Evolutionary conservation across 495 filamentous ascomycete genomes (phyloP), one percentile per base, ranked within the genome.

Genomic region (Ramalina peruviana): DNA sequence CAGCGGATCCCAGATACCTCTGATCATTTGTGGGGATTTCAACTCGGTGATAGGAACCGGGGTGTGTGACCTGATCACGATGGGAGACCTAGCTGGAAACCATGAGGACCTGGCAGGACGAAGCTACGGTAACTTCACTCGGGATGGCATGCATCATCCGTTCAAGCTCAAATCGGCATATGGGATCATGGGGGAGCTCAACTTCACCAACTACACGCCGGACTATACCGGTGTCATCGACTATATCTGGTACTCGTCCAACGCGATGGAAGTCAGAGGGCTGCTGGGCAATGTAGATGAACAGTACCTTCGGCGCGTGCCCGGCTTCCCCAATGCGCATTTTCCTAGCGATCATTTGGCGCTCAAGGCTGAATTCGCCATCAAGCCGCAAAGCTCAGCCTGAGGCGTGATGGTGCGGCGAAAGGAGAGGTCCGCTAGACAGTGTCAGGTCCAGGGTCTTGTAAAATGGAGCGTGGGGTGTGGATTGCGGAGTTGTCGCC

Each of bases 281-380:
- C 65, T 98, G 50, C 84, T 98, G 10, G 93, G 92, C 6, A 81
- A 90, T 36, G 86, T 95, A 11, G 93, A 98, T 65, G 78, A 79
- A 59, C 80, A 92, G 12, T 94, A 97, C 65, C 80, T 98, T 50
- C 81, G 83, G 56, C 75, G 81, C 41, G 88, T 96, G 5, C 92
- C 92, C 3, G 92, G 92, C 0, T 98, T 97, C 66, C 92, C 92
- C 11, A 94, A 97, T 58, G 89, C 84, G 62, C 92, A 97, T 67
- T 96, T 95, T 69, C 93, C 93, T 1, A 92, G 87, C 64, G 92
- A 98, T 65, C 92, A 98, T 67, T 77, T 98, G 58, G 85, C 88
- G 65, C 78, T 98, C 57, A 78, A 88, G 68, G 83, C 86, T 49
- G 87, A 97, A 67, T 95, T 96, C 66, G 74, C 81, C 50, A 81